These are phyloP conservation scores for Chlamydomonas eustigma DNA, from an alignment of 139 green algal species.

Conservation along the genomic window DNA sequence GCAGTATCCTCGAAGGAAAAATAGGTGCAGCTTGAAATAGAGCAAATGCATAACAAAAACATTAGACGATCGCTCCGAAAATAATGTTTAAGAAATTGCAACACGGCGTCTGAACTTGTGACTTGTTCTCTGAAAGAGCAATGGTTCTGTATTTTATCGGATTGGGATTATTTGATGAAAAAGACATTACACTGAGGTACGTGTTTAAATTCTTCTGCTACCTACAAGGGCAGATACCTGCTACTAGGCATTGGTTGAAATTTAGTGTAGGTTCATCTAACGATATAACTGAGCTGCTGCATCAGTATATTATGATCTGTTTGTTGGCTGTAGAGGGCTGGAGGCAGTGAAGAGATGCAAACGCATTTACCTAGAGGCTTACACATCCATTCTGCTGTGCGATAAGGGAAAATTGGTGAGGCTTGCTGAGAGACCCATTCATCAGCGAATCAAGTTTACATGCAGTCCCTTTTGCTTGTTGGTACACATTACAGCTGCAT, in stretches of 20 bases:
- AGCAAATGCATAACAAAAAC: no score
- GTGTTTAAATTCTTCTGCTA: not conserved
- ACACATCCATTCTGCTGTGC: constrained; percentile 95
- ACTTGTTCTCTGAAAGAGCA: no score
- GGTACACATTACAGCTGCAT: no score
- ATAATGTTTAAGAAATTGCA: no score
- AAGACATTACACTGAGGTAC: constrained; percentile 91
- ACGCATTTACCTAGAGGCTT: constrained; percentile 90
- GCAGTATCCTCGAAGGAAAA: no score
- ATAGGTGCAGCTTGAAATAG: no score
- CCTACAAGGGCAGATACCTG: not conserved
- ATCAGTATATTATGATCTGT: no score
- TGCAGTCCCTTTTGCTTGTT: no score
- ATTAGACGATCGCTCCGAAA: no score
- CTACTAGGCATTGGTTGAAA: not conserved
- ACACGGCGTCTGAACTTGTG: no score
- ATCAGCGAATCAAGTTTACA: no score
- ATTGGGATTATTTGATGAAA: constrained; percentile 89
- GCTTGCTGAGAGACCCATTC: no score
- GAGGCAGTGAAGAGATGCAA: constrained; percentile 70
- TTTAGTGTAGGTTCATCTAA: not conserved
- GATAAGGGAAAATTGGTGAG: constrained; percentile 75
- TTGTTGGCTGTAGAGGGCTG: constrained; percentile 66
- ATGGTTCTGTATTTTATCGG: constrained; percentile 94
- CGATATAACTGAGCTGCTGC: not conserved